phyloP scores from a whole-genome alignment of 345 rosid species.

The Camelina neglecta region DNA sequence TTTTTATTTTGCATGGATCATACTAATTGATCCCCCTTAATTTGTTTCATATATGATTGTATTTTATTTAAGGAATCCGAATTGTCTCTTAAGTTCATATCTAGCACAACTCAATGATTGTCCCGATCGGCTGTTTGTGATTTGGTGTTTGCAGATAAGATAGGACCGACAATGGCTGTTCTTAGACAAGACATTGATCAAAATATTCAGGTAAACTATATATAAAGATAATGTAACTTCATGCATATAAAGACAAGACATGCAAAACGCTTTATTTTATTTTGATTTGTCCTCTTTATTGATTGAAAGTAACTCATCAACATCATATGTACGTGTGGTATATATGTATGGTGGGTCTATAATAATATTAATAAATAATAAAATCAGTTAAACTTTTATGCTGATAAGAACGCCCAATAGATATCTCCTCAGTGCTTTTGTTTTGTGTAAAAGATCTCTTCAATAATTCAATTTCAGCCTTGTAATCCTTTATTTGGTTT shows the following conservation, averaged over 20 bases:
- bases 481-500: constrained; percentile 33
- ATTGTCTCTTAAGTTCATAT: constrained; percentile 2
- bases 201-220: constrained; percentile 69
- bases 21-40: not conserved
- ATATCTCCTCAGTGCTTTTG: constrained; percentile 15
- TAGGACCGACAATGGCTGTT: constrained; percentile 97
- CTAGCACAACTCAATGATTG: constrained; percentile 18
- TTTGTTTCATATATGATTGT: not conserved
- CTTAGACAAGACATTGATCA: constrained; percentile 85
- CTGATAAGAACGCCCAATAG: constrained; percentile 34
- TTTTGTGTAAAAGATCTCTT: constrained; percentile 20
- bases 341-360: constrained; percentile 20
- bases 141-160: constrained; percentile 72
- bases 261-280: constrained; percentile 9
- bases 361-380: not conserved
- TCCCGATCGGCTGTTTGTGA: constrained; percentile 8
- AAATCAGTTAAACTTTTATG: constrained; percentile 25
- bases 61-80: not conserved
- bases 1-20: not conserved
- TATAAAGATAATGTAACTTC: constrained; percentile 28
- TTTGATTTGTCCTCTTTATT: constrained; percentile 22
- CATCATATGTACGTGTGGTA: constrained; percentile 27
- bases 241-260: constrained; percentile 29
- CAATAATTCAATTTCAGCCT: constrained; percentile 26
- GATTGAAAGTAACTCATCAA: constrained; percentile 30